Base-by-base conservation (phyloP, 2,329 filamentous ascomycete genomes). In the Claviceps arundinis region DNA sequence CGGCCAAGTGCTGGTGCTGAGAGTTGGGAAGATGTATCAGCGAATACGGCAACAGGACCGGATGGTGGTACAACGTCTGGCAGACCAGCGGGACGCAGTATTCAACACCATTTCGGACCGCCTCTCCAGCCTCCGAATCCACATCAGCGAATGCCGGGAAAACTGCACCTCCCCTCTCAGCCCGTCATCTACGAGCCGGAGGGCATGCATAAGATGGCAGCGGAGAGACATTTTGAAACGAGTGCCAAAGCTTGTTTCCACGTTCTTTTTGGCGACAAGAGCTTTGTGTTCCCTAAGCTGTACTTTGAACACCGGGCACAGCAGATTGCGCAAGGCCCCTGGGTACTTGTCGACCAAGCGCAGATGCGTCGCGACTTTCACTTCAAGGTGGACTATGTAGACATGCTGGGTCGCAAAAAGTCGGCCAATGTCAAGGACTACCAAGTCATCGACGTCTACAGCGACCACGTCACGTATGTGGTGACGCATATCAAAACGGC, bases 241-340 rank as follows among this genome's bases (percentile, higher is more conserved):
- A 94, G 88, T 56, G 85, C 93, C 47, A 97, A 98, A 67, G 89
- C 88, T 0, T 82, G 95, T 53, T 98, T 97, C 66, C 91, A 97
- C 63, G 87, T 97, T 16, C 77, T 98, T 50, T 98, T 97, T 67
- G 93, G 93, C 40, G 93, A 98, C 67, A 95, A 91, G 70, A 95
- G 88, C 64, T 88, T 90, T 37, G 84, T 97, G 41, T 98, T 96
- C 69, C 89, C 93, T 60, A 82, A 91, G 61, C 74, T 97, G 34
- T 91, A 96, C 64, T 85, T 88, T 64, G 89, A 95, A 64, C 79
- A 87, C 50, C 78, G 83, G 60, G 88, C 87, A 14, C 80, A 84
- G 65, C 81, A 84, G 56, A 89, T 96, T 56, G 81, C 85, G 2
- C 90, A 96, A 67, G 86, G 87, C 0, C 88, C 91, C 0, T 98